Conservation (phyloP, 1,284 basidiomycete species). For the Sutorius eximius region DNA sequence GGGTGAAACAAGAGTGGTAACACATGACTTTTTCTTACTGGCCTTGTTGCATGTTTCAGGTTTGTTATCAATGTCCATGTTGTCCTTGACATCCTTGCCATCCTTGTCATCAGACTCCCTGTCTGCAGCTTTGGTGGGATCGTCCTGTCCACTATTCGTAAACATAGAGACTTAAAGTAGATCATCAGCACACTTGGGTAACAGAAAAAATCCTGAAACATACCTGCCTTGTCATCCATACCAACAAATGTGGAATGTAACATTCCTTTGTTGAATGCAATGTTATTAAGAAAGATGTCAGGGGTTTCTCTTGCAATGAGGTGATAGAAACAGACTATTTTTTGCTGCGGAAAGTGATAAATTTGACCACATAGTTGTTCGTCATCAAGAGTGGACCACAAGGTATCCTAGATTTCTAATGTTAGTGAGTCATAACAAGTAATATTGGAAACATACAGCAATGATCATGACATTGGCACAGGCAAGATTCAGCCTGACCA, state of each 20-base stretch:
- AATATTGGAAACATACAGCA: slow-evolving; percentile 4
- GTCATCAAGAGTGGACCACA: slow-evolving; percentile 13
- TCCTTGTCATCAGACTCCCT: too few species aligned
- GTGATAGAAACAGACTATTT: slow-evolving; percentile 9
- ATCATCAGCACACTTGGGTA: too few species aligned
- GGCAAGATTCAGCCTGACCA: slow-evolving; percentile 18
- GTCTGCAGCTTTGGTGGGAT: too few species aligned
- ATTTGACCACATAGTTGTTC: slow-evolving; percentile 4
- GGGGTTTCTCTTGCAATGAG: neutral
- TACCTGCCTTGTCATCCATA: neutral
- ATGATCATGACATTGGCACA: slow-evolving; percentile 26
- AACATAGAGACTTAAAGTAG: too few species aligned
- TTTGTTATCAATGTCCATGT: too few species aligned
- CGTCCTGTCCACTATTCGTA: too few species aligned
- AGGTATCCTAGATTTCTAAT: neutral
- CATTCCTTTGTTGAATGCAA: slow-evolving; percentile 4
- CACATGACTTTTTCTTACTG: too few species aligned
- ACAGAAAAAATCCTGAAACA: too few species aligned
- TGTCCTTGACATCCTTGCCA: too few species aligned
- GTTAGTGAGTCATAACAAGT: neutral
- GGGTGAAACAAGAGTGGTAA: too few species aligned
- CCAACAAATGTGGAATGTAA: slow-evolving; percentile 2
- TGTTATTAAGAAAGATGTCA: slow-evolving; percentile 4
- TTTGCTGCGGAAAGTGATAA: slow-evolving; percentile 5
- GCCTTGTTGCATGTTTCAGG: too few species aligned